Evolutionary conservation across 176 grass and related monocot genomes (phyloP).

Genomic region (Carex littledalei): DNA sequence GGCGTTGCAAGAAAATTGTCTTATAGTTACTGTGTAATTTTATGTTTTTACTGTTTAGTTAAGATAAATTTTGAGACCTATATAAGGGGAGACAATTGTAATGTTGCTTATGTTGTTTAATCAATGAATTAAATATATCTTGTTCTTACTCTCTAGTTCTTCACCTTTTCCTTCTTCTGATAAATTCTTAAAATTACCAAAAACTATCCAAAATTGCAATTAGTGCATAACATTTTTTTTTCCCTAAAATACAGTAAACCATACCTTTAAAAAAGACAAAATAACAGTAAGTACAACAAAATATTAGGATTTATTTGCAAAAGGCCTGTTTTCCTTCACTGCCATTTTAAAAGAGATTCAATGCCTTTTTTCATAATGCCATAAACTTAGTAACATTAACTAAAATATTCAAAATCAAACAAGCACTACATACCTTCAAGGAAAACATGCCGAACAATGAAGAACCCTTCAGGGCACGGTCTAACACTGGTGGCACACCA

Average conservation of each 20-base stretch:
- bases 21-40: not conserved
- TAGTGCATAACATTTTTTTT: not conserved
- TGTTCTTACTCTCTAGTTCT: not conserved
- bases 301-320: not conserved
- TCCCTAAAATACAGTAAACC: not conserved
- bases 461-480: slow-evolving; percentile 66
- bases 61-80: not conserved
- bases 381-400: not conserved
- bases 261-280: not conserved
- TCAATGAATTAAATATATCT: not conserved
- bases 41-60: not conserved
- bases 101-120: not conserved
- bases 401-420: not conserved
- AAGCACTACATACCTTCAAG: slow-evolving; percentile 45
- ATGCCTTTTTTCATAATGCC: not conserved
- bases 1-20: not conserved
- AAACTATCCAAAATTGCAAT: not conserved
- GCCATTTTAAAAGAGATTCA: not conserved
- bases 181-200: not conserved
- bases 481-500: slow-evolving; percentile 39
- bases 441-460: slow-evolving; percentile 96
- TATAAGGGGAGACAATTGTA: not conserved
- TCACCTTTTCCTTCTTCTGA: not conserved
- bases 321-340: not conserved
- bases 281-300: not conserved